phyloP scores from a whole-genome alignment of 164 flowering plant genomes.

The Umbellularia californica region DNA sequence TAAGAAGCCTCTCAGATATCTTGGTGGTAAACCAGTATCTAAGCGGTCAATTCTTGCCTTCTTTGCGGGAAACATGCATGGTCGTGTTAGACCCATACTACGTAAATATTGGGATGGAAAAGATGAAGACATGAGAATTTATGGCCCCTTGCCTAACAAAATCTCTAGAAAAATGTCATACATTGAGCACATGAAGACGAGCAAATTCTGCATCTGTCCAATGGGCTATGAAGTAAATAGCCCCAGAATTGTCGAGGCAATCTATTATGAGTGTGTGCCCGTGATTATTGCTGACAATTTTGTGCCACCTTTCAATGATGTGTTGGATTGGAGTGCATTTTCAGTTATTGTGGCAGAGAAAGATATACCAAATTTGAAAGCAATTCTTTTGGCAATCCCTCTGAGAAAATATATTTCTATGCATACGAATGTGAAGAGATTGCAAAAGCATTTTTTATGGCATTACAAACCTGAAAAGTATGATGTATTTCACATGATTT shows the following conservation, averaged over 20 bases:
- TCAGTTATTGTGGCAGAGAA: slow-evolving; percentile 21
- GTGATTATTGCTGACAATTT: slow-evolving; percentile 28
- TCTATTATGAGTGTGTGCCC: slow-evolving; percentile 23
- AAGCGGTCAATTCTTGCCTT: slow-evolving; percentile 20
- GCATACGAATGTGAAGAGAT: slow-evolving; percentile 7
- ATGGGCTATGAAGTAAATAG: slow-evolving; percentile 28
- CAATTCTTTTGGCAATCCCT: slow-evolving; percentile 8
- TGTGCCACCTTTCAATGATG: slow-evolving; percentile 22
- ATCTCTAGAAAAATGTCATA: slow-evolving; percentile 16
- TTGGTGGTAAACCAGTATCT: slow-evolving; percentile 22
- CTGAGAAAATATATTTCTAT: slow-evolving; percentile 11
- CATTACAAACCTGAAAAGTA: slow-evolving; percentile 20
- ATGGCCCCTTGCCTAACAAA: slow-evolving; percentile 21
- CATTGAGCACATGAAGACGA: slow-evolving; percentile 22
- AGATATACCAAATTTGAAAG: slow-evolving; percentile 24
- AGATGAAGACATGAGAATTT: slow-evolving; percentile 24
- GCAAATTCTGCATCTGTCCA: slow-evolving; percentile 26
- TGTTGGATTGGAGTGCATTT: slow-evolving; percentile 20
- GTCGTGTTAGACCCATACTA: slow-evolving; percentile 19
- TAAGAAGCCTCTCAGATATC: slow-evolving; percentile 19
- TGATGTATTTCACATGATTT: slow-evolving; percentile 23
- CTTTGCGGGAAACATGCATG: slow-evolving; percentile 30
- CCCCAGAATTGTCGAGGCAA: slow-evolving; percentile 22
- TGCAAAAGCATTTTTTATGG: slow-evolving; percentile 25
- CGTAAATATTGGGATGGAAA: slow-evolving; percentile 16